These are phyloP conservation scores for Rhododendron kiyosumense DNA, from an alignment of 148 eudicot genomes.

Conservation along the genomic window DNA sequence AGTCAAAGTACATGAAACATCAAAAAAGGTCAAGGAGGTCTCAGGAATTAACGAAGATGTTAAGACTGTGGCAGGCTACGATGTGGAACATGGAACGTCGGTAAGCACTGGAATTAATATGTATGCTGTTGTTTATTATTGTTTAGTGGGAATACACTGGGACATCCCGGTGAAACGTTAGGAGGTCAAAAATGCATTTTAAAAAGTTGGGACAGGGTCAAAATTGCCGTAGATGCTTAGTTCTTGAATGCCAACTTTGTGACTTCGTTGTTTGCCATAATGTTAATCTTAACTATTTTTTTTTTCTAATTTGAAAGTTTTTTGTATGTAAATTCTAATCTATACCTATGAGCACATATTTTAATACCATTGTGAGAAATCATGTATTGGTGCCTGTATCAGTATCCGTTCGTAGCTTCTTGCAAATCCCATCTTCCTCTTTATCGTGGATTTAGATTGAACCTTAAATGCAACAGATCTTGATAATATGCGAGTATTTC, in stretches of 20 bases:
- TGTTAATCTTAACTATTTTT: not conserved
- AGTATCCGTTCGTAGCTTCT: not conserved
- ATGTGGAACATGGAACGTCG: not conserved
- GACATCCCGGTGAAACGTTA: not conserved
- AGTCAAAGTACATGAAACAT: constrained; percentile 1
- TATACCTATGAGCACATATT: not conserved
- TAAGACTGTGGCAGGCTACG: not conserved
- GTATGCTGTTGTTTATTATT: not conserved
- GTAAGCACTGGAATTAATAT: not conserved
- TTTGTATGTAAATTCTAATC: not conserved
- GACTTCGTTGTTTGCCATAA: not conserved
- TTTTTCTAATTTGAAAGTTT: not conserved
- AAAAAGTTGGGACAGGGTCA: not conserved
- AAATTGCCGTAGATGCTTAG: not conserved
- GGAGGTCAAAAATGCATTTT: not conserved
- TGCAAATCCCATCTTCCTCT: not conserved
- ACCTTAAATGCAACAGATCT: not conserved
- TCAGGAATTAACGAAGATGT: not conserved
- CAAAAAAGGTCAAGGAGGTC: not conserved
- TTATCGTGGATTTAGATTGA: not conserved
- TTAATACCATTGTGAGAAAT: not conserved
- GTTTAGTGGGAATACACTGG: not conserved
- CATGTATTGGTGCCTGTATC: not conserved
- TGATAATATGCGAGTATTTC: not conserved
- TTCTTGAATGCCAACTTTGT: not conserved